These are phyloP conservation scores for Pyropia haitanensis DNA, from an alignment of 23 red algal genomes.

Conservation along the genomic window DNA sequence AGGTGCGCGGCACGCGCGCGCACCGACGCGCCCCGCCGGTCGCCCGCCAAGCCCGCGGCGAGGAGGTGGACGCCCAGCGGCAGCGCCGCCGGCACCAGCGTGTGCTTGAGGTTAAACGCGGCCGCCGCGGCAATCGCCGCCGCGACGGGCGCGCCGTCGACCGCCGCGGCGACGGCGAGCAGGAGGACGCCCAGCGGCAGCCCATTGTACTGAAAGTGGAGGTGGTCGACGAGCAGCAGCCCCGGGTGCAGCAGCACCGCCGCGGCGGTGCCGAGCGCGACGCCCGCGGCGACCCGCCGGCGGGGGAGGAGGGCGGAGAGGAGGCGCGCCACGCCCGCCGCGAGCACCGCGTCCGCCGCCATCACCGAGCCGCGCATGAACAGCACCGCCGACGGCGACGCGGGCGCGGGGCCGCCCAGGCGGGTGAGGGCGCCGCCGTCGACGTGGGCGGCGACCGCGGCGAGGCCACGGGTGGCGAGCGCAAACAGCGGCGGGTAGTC, in stretches of 20 bases:
- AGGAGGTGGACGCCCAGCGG: constrained; percentile 27
- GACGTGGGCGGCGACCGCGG: constrained; percentile 6
- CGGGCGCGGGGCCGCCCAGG: too few relatives aligned
- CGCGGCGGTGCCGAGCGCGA: too few relatives aligned
- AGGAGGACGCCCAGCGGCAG: constrained; percentile 63
- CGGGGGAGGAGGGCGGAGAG: too few relatives aligned
- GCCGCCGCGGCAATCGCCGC: constrained; percentile 25
- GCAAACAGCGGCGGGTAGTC: constrained; percentile 96
- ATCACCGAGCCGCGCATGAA: too few relatives aligned
- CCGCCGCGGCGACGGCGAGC: constrained; percentile 22
- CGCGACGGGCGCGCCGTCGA: constrained; percentile 8
- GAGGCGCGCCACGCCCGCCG: too few relatives aligned
- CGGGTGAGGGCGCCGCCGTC: constrained; percentile 22
- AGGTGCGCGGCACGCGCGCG: too few relatives aligned
- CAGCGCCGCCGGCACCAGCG: constrained; percentile 45
- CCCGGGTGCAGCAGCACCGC: constrained; percentile 25
- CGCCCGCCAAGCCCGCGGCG: neutral
- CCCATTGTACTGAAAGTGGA: constrained; percentile 97
- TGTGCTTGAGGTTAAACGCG: constrained; percentile 68
- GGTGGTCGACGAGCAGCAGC: constrained; percentile 80
- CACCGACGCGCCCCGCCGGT: neutral
- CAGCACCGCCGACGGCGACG: too few relatives aligned
- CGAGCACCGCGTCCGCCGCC: too few relatives aligned
- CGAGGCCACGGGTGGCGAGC: constrained; percentile 23
- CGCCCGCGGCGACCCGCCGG: too few relatives aligned